A percentile compares a stretch with the other conserved stretches of the same genome.
Evolutionary conservation across 306 rosid genomes (phyloP).

Genomic region (Trichosanthes cucumerina): DNA sequence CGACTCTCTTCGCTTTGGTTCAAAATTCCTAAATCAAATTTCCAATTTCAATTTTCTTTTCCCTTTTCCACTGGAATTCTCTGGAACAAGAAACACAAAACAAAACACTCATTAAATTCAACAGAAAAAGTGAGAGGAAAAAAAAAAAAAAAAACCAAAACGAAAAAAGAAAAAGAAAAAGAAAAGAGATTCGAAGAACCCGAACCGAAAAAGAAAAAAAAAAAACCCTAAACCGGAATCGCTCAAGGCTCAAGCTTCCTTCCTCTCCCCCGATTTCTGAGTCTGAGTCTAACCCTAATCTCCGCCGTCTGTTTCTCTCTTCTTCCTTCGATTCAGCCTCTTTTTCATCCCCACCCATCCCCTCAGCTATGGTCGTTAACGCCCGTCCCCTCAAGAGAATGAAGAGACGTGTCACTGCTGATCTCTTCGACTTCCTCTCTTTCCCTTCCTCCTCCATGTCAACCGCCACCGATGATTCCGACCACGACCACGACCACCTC

Average conservation of each 20-base stretch:
- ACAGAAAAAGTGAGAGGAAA: background rate
- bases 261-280: background rate
- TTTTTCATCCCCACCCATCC: background rate
- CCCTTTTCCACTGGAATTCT: no score
- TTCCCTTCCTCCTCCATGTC: constrained; percentile 35
- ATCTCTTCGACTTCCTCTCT: constrained; percentile 61
- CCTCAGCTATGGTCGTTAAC: constrained; percentile 50
- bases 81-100: no score
- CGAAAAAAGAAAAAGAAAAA: no score
- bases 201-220: background rate
- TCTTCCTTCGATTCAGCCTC: background rate
- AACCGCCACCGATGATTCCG: background rate
- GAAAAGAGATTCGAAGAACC: background rate
- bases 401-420: constrained; percentile 83
- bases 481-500: constrained; percentile 6
- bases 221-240: background rate
- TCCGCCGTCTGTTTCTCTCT: constrained; percentile 3
- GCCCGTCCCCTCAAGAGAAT: constrained; percentile 69
- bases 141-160: background rate
- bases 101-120: no score
- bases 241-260: background rate
- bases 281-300: background rate
- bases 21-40: no score
- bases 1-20: background rate
- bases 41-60: no score